Evolutionary conservation across 2,329 filamentous ascomycete genomes (phyloP).

Genomic region (Teratosphaeria destructans): DNA sequence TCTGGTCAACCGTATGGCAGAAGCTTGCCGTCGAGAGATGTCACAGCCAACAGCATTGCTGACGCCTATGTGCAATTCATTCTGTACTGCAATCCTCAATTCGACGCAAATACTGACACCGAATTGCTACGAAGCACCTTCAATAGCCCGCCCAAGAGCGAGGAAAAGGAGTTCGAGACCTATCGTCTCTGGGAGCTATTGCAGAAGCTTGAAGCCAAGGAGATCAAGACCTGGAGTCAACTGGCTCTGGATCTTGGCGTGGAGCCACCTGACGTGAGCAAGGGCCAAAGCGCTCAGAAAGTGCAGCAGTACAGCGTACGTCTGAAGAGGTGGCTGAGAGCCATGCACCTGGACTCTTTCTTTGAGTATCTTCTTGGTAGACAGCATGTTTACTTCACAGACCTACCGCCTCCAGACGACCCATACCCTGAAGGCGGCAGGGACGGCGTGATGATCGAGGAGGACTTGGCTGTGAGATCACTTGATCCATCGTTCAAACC

Average conservation of each 20-base stretch:
- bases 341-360: slow-evolving; percentile 89
- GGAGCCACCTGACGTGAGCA: slow-evolving; percentile 68
- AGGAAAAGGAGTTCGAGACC: slow-evolving; percentile 74
- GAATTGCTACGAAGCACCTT: slow-evolving; percentile 64
- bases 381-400: slow-evolving; percentile 66
- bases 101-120: slow-evolving; percentile 60
- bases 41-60: slow-evolving; percentile 63
- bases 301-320: slow-evolving; percentile 90
- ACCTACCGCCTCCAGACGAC: slow-evolving; percentile 56
- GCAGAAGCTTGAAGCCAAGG: slow-evolving; percentile 63
- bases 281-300: slow-evolving; percentile 74
- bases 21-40: slow-evolving; percentile 53
- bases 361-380: slow-evolving; percentile 81
- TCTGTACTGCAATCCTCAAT: slow-evolving; percentile 79
- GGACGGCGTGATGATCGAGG: slow-evolving; percentile 74
- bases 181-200: slow-evolving; percentile 71
- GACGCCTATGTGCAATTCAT: slow-evolving; percentile 78
- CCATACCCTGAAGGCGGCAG: slow-evolving; percentile 55
- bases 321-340: slow-evolving; percentile 92
- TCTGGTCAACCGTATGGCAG: slow-evolving; percentile 32
- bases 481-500: slow-evolving; percentile 65
- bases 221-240: slow-evolving; percentile 89
- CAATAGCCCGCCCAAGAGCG: slow-evolving; percentile 70
- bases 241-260: slow-evolving; percentile 80
- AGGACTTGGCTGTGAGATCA: slow-evolving; percentile 78